phyloP scores from a whole-genome alignment of 2,329 filamentous ascomycete species.

The Plectosphaerella plurivora region DNA sequence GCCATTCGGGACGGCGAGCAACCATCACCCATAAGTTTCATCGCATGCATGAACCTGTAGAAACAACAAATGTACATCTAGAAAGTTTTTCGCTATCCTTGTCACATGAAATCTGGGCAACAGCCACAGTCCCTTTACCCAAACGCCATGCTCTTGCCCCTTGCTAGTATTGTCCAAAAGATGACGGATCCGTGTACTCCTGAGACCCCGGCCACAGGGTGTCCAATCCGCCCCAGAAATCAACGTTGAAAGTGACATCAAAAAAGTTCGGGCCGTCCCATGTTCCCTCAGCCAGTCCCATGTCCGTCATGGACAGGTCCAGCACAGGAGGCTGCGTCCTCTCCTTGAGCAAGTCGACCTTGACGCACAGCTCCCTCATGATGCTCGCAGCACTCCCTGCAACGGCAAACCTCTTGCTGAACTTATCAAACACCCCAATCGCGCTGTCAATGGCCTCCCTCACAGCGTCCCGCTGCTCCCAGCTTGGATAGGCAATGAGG shows the following conservation, averaged over 20 bases:
- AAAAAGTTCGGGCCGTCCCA: not conserved
- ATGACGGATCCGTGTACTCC: not conserved
- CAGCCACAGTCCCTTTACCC: no score
- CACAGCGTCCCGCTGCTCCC: conserved; percentile 13
- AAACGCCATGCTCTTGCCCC: conserved; percentile 7
- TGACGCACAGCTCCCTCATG: conserved; percentile 23
- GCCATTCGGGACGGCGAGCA: no score
- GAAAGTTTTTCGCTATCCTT: no score
- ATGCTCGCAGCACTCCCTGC: conserved; percentile 28
- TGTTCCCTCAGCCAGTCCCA: not conserved
- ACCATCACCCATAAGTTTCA: no score
- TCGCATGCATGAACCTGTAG: no score
- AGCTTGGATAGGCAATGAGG: conserved; percentile 22
- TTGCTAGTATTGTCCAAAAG: no score
- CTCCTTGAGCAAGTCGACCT: conserved; percentile 13
- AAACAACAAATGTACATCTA: no score
- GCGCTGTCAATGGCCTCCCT: conserved; percentile 27
- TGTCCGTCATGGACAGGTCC: not conserved
- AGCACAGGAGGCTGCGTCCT: not conserved
- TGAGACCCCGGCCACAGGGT: not conserved
- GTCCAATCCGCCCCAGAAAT: not conserved
- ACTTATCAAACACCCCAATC: conserved; percentile 27
- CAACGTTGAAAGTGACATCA: not conserved
- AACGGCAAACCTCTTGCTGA: conserved; percentile 34
- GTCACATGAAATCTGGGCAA: no score